phyloP scores from a whole-genome alignment of 805 yeast genomes.

The Spathaspora arborariae region DNA sequence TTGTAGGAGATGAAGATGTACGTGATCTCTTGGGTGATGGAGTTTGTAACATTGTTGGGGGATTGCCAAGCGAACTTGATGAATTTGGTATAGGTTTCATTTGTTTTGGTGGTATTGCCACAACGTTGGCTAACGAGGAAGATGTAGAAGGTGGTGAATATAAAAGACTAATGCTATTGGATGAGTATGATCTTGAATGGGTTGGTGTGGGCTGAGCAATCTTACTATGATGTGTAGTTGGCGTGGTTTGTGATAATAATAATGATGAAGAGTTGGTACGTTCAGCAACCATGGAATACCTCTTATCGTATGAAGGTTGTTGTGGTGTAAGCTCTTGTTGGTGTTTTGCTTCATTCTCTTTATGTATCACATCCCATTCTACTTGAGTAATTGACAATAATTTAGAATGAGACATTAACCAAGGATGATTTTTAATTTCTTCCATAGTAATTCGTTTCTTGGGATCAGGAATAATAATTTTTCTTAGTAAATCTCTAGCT shows the following conservation, averaged over 20 bases:
- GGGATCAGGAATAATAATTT: constrained; percentile 83
- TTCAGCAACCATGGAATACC: constrained; percentile 44
- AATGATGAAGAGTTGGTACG: constrained; percentile 34
- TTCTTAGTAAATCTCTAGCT: constrained; percentile 85
- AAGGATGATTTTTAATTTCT: constrained; percentile 75
- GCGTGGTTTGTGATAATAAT: constrained; percentile 23
- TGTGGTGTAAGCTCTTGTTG: not conserved
- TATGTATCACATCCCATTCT: constrained; percentile 76
- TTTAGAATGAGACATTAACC: constrained; percentile 83
- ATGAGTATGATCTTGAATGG: constrained; percentile 34
- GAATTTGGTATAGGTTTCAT: constrained; percentile 2
- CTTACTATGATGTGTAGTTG: constrained; percentile 4
- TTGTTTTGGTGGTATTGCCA: constrained; percentile 36
- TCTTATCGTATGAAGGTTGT: constrained; percentile 26
- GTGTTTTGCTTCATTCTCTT: constrained; percentile 18
- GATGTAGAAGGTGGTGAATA: constrained; percentile 69
- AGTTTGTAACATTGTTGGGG: not conserved
- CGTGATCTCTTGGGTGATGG: constrained; percentile 12
- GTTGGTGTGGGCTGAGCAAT: constrained; percentile 4
- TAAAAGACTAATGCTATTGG: constrained; percentile 27
- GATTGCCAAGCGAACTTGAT: not conserved
- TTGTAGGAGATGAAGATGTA: constrained; percentile 18
- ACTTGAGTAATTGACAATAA: constrained; percentile 80
- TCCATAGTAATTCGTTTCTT: constrained; percentile 63
- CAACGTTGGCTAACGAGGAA: constrained; percentile 49